Conservation (phyloP, 2,329 filamentous ascomycete species). For the Parascedosporium putredinis region DNA sequence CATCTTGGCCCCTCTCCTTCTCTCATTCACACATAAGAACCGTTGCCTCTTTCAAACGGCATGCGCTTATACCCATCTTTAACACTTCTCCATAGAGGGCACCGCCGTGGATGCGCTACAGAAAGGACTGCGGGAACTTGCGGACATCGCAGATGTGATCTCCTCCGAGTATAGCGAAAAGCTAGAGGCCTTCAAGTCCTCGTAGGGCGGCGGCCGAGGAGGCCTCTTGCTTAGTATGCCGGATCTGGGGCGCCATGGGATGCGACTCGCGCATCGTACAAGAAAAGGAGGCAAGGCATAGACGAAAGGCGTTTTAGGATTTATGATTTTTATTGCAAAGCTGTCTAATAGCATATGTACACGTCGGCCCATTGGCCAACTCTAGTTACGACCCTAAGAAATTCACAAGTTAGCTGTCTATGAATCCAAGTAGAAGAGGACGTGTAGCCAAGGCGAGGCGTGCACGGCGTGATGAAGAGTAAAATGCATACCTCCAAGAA, state of each 20-base stretch:
- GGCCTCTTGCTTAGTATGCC: not conserved
- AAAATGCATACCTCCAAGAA: slow-evolving; percentile 86
- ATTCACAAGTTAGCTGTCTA: slow-evolving; percentile 1
- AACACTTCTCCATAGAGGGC: slow-evolving; percentile 43
- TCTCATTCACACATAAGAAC: not conserved
- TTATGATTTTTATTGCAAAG: not conserved
- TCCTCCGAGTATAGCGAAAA: slow-evolving; percentile 75
- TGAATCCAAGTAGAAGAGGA: not conserved
- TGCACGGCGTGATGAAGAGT: too few species aligned
- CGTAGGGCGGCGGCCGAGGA: not conserved
- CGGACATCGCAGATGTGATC: slow-evolving; percentile 87
- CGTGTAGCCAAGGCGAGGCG: not conserved
- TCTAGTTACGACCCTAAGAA: slow-evolving; percentile 46
- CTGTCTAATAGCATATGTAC: slow-evolving; percentile 8
- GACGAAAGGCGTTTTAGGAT: slow-evolving; percentile 6
- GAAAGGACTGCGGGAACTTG: slow-evolving; percentile 80
- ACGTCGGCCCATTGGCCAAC: slow-evolving; percentile 2
- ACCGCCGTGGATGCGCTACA: slow-evolving; percentile 77
- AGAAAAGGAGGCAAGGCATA: not conserved
- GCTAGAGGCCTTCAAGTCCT: slow-evolving; percentile 10
- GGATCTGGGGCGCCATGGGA: not conserved
- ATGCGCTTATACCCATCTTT: slow-evolving; percentile 10
- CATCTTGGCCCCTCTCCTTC: not conserved
- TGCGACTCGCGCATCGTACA: not conserved
- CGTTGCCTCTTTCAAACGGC: too few species aligned